phyloP scores from a whole-genome alignment of 1,284 basidiomycete genomes.

The Ceratobasidium papillatum region DNA sequence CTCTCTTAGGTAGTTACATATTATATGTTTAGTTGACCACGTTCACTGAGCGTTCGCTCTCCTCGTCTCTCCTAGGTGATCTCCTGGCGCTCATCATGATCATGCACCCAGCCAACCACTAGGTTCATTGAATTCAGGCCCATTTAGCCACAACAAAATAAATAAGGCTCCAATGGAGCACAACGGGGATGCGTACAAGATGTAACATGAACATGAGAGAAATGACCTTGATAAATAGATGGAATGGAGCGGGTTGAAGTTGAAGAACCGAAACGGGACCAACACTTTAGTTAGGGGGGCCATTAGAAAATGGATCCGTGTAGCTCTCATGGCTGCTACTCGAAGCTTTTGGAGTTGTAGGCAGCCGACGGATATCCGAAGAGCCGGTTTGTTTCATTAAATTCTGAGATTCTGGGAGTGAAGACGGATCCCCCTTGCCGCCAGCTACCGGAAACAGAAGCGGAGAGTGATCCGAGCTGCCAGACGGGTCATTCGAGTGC shows the following conservation, averaged over 20 bases:
- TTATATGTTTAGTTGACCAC: too few relatives aligned
- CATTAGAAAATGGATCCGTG: neutral
- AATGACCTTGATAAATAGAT: neutral
- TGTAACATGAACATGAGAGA: neutral
- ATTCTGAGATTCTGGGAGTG: neutral
- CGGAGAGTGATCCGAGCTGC: neutral
- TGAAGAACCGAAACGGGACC: neutral
- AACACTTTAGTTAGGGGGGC: neutral
- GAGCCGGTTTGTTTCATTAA: neutral
- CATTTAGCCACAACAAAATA: too few relatives aligned
- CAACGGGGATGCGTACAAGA: too few relatives aligned
- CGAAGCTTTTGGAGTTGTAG: constrained; percentile 1
- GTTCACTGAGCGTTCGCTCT: too few relatives aligned
- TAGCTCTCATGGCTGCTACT: neutral
- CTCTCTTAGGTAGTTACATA: too few relatives aligned
- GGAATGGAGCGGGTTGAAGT: neutral
- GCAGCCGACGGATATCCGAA: constrained; percentile 6
- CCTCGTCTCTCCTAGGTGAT: too few relatives aligned
- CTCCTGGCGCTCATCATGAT: too few relatives aligned
- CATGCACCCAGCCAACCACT: too few relatives aligned
- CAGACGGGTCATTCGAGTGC: neutral
- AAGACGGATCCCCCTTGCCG: too few relatives aligned
- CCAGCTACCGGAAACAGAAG: neutral
- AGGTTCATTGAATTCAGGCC: too few relatives aligned
- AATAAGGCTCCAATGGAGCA: too few relatives aligned